Evolutionary conservation across 228 moss, liverwort and hornwort species (phyloP), one percentile per base, ranked within the genome.

Genomic region (Sphagnum fallax): DNA sequence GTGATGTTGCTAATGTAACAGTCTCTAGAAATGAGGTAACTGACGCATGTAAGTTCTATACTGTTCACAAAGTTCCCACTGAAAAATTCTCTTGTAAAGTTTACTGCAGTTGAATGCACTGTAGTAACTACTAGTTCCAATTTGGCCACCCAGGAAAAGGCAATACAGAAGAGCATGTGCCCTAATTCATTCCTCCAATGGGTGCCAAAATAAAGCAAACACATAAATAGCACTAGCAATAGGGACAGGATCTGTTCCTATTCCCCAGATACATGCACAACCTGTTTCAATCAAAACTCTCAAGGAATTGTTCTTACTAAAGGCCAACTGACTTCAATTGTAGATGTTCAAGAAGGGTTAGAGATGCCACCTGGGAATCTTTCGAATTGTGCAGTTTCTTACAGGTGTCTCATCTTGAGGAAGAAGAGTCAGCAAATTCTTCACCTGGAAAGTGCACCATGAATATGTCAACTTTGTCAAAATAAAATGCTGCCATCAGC

Each of bases 391-490:
- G 76, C 91, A 88, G 69, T 74, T 87, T 75, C 83, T 79, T 59
- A 97, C 96, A 55, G 90, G 88, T 47, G 85, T 88, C 74, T 88
- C 88, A 58, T 90, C 93, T 63, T 91, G 87, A 72, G 96, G 84
- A 75, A 75, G 91, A 50, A 97, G 73, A n/a, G 89, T 83, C 73
- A 97, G 61, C 69, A 97, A 69, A 68, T 97, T 97, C 83, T 97
- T 93, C 50, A 81, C 92, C 96, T 96, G 75, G 74, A 51, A 52
- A 12, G 18, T 6, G 7, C 8, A 8, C 4, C 65, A 8, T 11
- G 12, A 16, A 7, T 0, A 0, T 0, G 4, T 49, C 11, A 48
- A 10, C 10, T 50, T 6, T 0, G 49, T 47, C 14, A 49, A 47
- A 5, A 49, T 13, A 6, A 15, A 63, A 10, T 10, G 18, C 16